These are phyloP conservation scores for Nicotiana knightiana DNA, from an alignment of 257 asterid genomes.

Conservation along the genomic window DNA sequence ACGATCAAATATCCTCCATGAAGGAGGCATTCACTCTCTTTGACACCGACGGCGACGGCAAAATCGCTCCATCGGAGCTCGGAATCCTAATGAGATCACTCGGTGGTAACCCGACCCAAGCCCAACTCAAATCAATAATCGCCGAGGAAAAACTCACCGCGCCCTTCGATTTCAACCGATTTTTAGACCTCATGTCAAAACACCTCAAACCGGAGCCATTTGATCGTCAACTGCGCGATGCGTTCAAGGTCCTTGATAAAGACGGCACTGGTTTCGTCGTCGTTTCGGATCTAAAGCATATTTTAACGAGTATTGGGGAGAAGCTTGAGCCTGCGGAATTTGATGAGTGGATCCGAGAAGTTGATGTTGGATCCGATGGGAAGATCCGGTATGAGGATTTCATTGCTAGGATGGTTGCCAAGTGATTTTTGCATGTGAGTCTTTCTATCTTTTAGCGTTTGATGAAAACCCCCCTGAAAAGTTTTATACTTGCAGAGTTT, in stretches of 20 bases:
- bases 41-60: constrained; percentile 86
- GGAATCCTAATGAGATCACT: constrained; percentile 85
- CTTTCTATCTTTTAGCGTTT: too few relatives aligned
- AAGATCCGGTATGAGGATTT: constrained; percentile 84
- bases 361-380: constrained; percentile 84
- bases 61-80: constrained; percentile 77
- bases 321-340: constrained; percentile 83
- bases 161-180: constrained; percentile 51
- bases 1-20: constrained; percentile 39
- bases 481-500: not conserved
- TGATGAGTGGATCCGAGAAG: constrained; percentile 96
- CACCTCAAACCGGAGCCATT: constrained; percentile 74
- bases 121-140: constrained; percentile 50
- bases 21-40: constrained; percentile 79
- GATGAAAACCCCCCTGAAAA: not conserved
- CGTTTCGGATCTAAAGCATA: constrained; percentile 86
- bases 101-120: constrained; percentile 83
- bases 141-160: constrained; percentile 44
- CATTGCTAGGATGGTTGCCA: constrained; percentile 84
- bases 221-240: constrained; percentile 87
- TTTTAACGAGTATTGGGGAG: constrained; percentile 79
- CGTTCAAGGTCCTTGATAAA: constrained; percentile 85
- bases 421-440: constrained; percentile 30
- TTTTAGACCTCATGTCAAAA: constrained; percentile 54
- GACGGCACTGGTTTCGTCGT: constrained; percentile 66